Evolutionary conservation across 176 grass and related monocot genomes (phyloP).

Genomic region (Lolium rigidum): DNA sequence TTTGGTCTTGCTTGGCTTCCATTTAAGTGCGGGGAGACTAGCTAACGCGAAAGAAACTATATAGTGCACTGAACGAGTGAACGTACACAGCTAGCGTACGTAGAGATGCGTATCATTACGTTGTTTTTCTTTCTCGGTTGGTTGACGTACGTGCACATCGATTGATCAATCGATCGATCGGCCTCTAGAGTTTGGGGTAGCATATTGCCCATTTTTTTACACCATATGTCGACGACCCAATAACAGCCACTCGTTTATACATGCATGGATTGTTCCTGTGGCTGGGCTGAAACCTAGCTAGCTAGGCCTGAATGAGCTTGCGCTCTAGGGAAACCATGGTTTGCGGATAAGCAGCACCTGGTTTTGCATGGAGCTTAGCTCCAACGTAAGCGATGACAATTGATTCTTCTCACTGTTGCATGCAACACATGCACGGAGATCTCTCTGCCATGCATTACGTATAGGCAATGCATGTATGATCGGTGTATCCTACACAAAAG

Average conservation of each 20-base stretch:
- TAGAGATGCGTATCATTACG: neutral
- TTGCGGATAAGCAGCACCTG: constrained; percentile 4
- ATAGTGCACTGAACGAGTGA: neutral
- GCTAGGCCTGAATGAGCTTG: neutral
- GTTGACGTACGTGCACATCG: constrained; percentile 7
- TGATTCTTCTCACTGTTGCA: neutral
- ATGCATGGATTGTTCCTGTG: neutral
- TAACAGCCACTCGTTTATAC: too few relatives aligned
- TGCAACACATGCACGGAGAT: too few relatives aligned
- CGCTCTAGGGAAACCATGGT: constrained; percentile 7
- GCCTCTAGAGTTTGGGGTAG: constrained; percentile 7
- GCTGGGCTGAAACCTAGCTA: neutral
- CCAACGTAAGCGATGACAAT: constrained; percentile 31
- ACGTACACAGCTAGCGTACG: too few relatives aligned
- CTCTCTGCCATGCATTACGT: too few relatives aligned
- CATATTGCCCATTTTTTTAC: neutral
- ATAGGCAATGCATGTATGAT: too few relatives aligned
- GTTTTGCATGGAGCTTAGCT: constrained; percentile 21
- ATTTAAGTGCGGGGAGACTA: too few relatives aligned
- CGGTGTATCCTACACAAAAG: too few relatives aligned
- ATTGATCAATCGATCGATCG: neutral
- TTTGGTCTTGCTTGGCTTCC: neutral
- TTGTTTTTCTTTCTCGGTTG: neutral
- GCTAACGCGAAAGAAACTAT: neutral
- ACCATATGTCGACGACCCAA: neutral